Evolutionary conservation across 169 alveolate species (phyloP).

Genomic region (Hepatocystis sp.): DNA sequence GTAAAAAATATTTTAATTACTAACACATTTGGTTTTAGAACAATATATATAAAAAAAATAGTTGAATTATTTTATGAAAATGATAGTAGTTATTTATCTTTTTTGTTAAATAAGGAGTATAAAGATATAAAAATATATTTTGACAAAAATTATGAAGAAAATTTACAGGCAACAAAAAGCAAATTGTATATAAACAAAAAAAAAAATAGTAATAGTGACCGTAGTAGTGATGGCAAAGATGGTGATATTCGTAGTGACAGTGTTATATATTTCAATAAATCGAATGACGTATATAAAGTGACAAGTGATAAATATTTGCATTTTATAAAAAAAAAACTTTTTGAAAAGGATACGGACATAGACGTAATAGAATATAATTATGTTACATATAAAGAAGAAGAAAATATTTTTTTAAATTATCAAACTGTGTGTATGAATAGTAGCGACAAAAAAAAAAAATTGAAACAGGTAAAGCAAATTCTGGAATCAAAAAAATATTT

Average conservation of each 20-base stretch:
- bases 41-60: constrained; percentile 59
- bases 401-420: constrained; percentile 69
- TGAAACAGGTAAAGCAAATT: background rate
- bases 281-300: background rate
- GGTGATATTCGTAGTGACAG: background rate
- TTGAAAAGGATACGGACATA: constrained; percentile 10
- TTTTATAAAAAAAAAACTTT: constrained; percentile 7
- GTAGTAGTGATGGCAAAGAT: background rate
- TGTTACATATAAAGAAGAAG: constrained; percentile 11
- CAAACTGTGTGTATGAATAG: background rate
- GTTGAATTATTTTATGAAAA: constrained; percentile 58
- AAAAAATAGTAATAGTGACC: background rate
- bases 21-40: constrained; percentile 29
- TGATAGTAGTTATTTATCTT: constrained; percentile 50
- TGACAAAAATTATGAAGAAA: constrained; percentile 3
- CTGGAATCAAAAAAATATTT: constrained; percentile 4
- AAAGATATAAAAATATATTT: constrained; percentile 21
- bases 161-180: too few species aligned
- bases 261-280: background rate
- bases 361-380: constrained; percentile 17
- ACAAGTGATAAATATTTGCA: constrained; percentile 22
- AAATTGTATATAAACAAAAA: too few species aligned
- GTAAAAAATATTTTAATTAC: constrained; percentile 62
- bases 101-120: constrained; percentile 65
- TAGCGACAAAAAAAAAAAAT: background rate